Evolutionary conservation across 1,139 yeast species (phyloP), one percentile per base, ranked within the genome.

Genomic region (Blastobotrys serpentis): DNA sequence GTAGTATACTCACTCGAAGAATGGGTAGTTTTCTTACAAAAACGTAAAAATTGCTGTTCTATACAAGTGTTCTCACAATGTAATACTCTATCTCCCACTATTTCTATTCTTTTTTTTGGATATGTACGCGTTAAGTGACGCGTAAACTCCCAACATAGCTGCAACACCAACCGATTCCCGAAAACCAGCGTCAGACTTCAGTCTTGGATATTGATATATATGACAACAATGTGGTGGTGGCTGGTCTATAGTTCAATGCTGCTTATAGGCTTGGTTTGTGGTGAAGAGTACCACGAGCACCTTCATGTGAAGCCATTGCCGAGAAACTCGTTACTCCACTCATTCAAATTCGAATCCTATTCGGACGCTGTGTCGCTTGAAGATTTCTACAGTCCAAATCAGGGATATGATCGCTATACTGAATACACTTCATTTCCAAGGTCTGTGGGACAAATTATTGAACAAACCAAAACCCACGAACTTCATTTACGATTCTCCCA

Each of bases 401-500:
- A 26, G 44, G 16, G 37, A 41, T 53, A 62, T n/a, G 53, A 58
- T 22, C 57, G 59, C 13, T 67, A 69, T 48, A 63, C 66, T n/a
- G 86, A 86, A 60, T 88, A 85, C 65, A 78, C 81, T 2, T 75
- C 80, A 25, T 89, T 92, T 58, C 97, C 98, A 0, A 77, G 87
- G 52, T 74, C 90, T 0, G 69, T 94, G 14, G 92, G 90, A 1
- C 95, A 95, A 33, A 75, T 92, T 4, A 63, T 94, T 19, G 82
- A 79, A 40, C 69, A 76, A 11, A 77, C 95, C 1, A 75, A 77
- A 52, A 78, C 95, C 0, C 73, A 86, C 49, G 92, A 87, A 57
- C 71, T 94, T 45, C 96, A 87, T 64, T 70, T 92, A 51, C 70
- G 97, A 45, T 90, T 94, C 64, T 80, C 95, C 1, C 95, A 88